These are phyloP conservation scores for Tetracentron sinense DNA, from an alignment of 164 flowering plant species.

Conservation along the genomic window DNA sequence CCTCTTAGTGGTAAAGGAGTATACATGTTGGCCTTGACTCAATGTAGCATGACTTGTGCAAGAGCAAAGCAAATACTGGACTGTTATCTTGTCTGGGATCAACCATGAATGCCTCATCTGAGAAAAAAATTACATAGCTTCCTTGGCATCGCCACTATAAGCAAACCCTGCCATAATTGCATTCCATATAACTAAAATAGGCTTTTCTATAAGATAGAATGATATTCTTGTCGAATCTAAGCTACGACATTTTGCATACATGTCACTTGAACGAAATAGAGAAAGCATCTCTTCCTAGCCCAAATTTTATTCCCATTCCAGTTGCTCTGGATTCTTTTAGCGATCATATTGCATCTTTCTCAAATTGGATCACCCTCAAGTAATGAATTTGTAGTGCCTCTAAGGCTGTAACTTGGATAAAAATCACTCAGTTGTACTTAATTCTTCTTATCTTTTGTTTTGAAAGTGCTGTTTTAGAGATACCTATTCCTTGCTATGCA, in stretches of 20 bases:
- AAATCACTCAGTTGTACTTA: too few species aligned
- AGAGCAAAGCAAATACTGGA: slow-evolving; percentile 37
- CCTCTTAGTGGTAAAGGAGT: slow-evolving; percentile 35
- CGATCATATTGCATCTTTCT: too few species aligned
- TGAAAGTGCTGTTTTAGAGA: too few species aligned
- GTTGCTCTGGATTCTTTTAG: too few species aligned
- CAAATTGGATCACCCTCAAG: too few species aligned
- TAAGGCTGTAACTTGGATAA: too few species aligned
- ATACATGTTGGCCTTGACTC: slow-evolving; percentile 48
- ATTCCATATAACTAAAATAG: slow-evolving; percentile 72
- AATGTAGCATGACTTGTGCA: slow-evolving; percentile 46
- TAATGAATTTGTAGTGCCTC: too few species aligned
- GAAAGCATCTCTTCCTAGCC: slow-evolving; percentile 42
- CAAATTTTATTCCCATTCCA: slow-evolving; percentile 54
- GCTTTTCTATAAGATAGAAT: slow-evolving; percentile 47
- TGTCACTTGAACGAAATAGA: slow-evolving; percentile 60
- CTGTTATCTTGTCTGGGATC: slow-evolving; percentile 46
- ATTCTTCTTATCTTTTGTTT: too few species aligned
- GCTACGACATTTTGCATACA: slow-evolving; percentile 70
- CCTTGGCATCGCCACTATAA: slow-evolving; percentile 38
- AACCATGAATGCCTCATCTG: slow-evolving; percentile 35
- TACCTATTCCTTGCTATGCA: too few species aligned
- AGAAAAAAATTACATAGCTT: slow-evolving; percentile 40
- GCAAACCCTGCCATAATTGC: slow-evolving; percentile 54
- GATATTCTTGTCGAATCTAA: slow-evolving; percentile 38